A percentile compares a stretch with the other conserved stretches of the same genome.
Evolutionary conservation across 805 yeast species (phyloP).

Genomic region (Ogataea nonfermentans): DNA sequence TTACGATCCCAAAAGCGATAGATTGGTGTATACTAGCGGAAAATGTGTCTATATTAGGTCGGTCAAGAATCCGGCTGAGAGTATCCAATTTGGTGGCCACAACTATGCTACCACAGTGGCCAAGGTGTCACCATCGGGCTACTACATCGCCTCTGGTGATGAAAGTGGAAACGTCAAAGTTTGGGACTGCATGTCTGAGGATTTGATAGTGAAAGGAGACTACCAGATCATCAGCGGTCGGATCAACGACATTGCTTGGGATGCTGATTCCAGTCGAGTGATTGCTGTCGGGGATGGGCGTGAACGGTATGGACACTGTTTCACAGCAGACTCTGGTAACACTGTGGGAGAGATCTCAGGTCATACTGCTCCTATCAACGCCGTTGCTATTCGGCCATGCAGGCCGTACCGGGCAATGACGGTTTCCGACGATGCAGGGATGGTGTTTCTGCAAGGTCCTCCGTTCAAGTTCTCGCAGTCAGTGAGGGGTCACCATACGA

Average conservation of each 20-base stretch:
- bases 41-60: slow-evolving; percentile 74
- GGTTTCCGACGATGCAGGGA: slow-evolving; percentile 81
- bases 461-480: slow-evolving; percentile 85
- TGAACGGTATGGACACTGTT: slow-evolving; percentile 88
- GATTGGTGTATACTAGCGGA: slow-evolving; percentile 80
- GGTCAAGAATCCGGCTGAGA: slow-evolving; percentile 48
- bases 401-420: slow-evolving; percentile 95
- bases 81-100: slow-evolving; percentile 75
- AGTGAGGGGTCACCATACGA: slow-evolving; percentile 70
- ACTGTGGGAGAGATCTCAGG: slow-evolving; percentile 97
- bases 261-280: slow-evolving; percentile 77
- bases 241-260: slow-evolving; percentile 87
- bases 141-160: slow-evolving; percentile 89
- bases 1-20: slow-evolving; percentile 64
- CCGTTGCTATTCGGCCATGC: slow-evolving; percentile 77
- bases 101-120: slow-evolving; percentile 74
- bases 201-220: slow-evolving; percentile 69
- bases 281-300: slow-evolving; percentile 96
- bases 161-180: slow-evolving; percentile 84
- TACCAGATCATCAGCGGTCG: slow-evolving; percentile 73
- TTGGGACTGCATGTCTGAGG: slow-evolving; percentile 70
- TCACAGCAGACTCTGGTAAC: slow-evolving; percentile 92
- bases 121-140: slow-evolving; percentile 84
- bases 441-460: slow-evolving; percentile 87
- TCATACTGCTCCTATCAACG: slow-evolving; percentile 78